phyloP scores from a whole-genome alignment of 129 eudicot species.

The Tagetes patula region DNA sequence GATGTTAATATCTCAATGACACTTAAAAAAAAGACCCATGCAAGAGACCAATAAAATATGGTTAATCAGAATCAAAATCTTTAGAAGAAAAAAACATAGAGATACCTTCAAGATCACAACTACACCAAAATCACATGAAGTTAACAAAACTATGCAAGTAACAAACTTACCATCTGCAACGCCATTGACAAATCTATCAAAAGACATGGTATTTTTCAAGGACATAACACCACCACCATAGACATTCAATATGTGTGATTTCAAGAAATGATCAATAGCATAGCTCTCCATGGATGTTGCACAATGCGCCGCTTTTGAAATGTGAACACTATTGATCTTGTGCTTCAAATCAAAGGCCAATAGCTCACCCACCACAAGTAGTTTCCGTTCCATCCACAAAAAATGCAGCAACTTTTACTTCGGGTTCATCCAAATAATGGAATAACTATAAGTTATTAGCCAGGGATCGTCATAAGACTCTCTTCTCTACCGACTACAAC shows the following conservation, averaged over 20 bases:
- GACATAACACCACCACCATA: slow-evolving; percentile 34
- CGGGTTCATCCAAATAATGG: too few species aligned
- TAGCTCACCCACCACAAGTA: slow-evolving; percentile 23
- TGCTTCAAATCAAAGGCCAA: slow-evolving; percentile 45
- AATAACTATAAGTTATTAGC: too few species aligned
- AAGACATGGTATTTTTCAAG: slow-evolving; percentile 21
- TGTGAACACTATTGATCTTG: slow-evolving; percentile 4
- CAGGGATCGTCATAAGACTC: too few species aligned
- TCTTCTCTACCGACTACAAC: too few species aligned
- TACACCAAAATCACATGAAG: slow-evolving; percentile 26
- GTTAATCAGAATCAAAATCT: background rate
- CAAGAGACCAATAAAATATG: background rate
- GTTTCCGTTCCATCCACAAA: slow-evolving; percentile 45
- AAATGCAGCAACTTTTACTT: slow-evolving; percentile 25
- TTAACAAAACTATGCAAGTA: slow-evolving; percentile 31
- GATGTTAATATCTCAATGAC: background rate
- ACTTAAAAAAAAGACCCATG: background rate
- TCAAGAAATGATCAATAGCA: slow-evolving; percentile 18
- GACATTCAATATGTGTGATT: slow-evolving; percentile 26
- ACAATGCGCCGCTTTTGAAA: slow-evolving; percentile 27
- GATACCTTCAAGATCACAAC: slow-evolving; percentile 13
- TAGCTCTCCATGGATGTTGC: slow-evolving; percentile 36
- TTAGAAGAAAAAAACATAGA: background rate
- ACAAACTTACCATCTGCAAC: background rate
- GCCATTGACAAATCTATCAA: background rate